These are phyloP conservation scores for Didymella lethalis DNA, from an alignment of 2,329 filamentous ascomycete genomes.

Conservation along the genomic window DNA sequence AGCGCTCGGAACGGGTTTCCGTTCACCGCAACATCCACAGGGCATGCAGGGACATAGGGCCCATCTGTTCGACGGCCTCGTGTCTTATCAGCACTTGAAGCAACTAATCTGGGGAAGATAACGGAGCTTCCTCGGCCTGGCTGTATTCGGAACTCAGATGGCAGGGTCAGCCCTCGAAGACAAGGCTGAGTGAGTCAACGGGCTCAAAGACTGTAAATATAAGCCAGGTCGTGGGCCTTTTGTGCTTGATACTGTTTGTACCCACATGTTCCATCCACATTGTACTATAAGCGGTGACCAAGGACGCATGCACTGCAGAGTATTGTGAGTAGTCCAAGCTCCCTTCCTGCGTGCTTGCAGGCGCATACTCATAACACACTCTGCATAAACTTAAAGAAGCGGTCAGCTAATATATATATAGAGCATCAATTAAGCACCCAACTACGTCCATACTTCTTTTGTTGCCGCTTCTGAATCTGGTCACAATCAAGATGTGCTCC, in stretches of 20 bases:
- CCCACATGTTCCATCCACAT: neutral
- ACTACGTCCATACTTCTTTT: too few species aligned
- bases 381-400: slow-evolving; percentile 10
- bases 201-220: slow-evolving; percentile 7
- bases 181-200: slow-evolving; percentile 24
- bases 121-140: slow-evolving; percentile 25
- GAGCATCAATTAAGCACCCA: too few species aligned
- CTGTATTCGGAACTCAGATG: slow-evolving; percentile 21
- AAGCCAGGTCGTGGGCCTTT: neutral
- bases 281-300: neutral
- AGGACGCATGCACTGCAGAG: neutral
- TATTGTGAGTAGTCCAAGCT: neutral
- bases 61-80: slow-evolving; percentile 29
- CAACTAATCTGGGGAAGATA: slow-evolving; percentile 40
- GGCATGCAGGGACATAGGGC: slow-evolving; percentile 5
- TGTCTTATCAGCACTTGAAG: slow-evolving; percentile 33
- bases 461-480: too few species aligned
- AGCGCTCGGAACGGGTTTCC: slow-evolving; percentile 3
- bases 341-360: neutral
- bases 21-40: slow-evolving; percentile 11
- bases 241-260: neutral
- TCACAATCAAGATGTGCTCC: slow-evolving; percentile 49
- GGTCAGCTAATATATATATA: slow-evolving; percentile 27
- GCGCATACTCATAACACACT: neutral
- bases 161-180: slow-evolving; percentile 22